Conservation (phyloP, 805 yeast species). For the Kuraishia floccosa region DNA sequence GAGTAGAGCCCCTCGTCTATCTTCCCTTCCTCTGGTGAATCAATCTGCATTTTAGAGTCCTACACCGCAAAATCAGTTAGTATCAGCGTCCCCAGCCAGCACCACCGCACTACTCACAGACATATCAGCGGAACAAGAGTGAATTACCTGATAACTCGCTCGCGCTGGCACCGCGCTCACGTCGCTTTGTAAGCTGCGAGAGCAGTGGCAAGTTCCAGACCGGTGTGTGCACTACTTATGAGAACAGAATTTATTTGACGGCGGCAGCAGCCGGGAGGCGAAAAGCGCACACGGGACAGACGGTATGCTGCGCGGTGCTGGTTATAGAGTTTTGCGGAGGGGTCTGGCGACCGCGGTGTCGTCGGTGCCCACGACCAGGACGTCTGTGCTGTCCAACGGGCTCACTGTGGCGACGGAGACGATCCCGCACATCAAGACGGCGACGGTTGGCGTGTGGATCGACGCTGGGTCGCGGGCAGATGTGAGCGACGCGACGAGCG, state of each 20-base stretch:
- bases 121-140: too few relatives aligned
- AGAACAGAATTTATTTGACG: too few relatives aligned
- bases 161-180: neutral
- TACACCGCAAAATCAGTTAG: too few relatives aligned
- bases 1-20: constrained; percentile 95
- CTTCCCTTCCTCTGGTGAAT: constrained; percentile 26
- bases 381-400: constrained; percentile 80
- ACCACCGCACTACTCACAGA: too few relatives aligned
- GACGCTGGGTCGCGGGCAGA: constrained; percentile 99
- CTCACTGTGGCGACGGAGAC: constrained; percentile 87
- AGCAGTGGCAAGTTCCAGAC: too few relatives aligned
- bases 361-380: constrained; percentile 25
- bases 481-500: constrained; percentile 63
- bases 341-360: neutral
- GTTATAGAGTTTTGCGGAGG: too few relatives aligned
- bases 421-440: constrained; percentile 82
- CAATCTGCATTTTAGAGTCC: constrained; percentile 29
- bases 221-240: too few relatives aligned
- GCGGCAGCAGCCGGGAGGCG: too few relatives aligned
- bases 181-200: constrained; percentile 19
- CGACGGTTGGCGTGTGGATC: constrained; percentile 97
- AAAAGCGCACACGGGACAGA: too few relatives aligned
- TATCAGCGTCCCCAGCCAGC: too few relatives aligned
- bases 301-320: too few relatives aligned
- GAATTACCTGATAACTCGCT: too few relatives aligned